Evolutionary conservation across 805 yeast species (phyloP).

Genomic region (Blastobotrys peoriensis): DNA sequence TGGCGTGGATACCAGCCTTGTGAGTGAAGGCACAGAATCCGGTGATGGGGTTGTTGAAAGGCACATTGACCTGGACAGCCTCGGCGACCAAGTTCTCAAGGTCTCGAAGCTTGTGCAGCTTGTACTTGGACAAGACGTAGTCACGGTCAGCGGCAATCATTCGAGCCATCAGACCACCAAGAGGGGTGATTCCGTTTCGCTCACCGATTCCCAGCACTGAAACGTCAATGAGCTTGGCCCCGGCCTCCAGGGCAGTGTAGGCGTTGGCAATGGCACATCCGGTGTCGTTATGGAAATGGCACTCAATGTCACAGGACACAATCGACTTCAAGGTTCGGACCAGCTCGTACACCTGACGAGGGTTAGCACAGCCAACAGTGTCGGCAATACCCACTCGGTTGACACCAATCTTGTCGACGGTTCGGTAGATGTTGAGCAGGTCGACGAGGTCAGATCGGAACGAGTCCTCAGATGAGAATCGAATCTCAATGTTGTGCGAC

Average conservation of each 20-base stretch:
- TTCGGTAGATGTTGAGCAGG: constrained; percentile 87
- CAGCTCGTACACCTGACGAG: constrained; percentile 96
- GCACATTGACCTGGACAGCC: constrained; percentile 93
- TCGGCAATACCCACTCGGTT: constrained; percentile 99
- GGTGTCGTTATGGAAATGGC: constrained; percentile 98
- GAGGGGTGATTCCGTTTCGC: constrained; percentile 96
- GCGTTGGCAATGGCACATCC: constrained; percentile 99
- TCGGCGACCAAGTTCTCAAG: constrained; percentile 94
- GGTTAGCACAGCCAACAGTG: constrained; percentile 98
- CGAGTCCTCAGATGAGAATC: constrained; percentile 95
- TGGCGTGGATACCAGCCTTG: constrained; percentile 99
- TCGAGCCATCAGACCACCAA: constrained; percentile 98
- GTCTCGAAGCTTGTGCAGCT: constrained; percentile 92
- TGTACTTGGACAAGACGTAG: constrained; percentile 88
- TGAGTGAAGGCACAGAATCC: constrained; percentile 99
- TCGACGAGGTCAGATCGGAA: constrained; percentile 96
- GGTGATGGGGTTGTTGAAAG: constrained; percentile 97
- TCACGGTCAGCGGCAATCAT: constrained; percentile 99
- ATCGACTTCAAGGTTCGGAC: constrained; percentile 90
- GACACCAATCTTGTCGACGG: constrained; percentile 96
- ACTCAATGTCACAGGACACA: constrained; percentile 94
- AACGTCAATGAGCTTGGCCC: constrained; percentile 91
- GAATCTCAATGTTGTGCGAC: constrained; percentile 92
- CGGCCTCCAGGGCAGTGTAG: constrained; percentile 96
- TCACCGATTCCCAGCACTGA: constrained; percentile 98